These are phyloP conservation scores for Phytopythium chamaehyphon DNA, from an alignment of 352 stramenopile species.

Conservation along the genomic window DNA sequence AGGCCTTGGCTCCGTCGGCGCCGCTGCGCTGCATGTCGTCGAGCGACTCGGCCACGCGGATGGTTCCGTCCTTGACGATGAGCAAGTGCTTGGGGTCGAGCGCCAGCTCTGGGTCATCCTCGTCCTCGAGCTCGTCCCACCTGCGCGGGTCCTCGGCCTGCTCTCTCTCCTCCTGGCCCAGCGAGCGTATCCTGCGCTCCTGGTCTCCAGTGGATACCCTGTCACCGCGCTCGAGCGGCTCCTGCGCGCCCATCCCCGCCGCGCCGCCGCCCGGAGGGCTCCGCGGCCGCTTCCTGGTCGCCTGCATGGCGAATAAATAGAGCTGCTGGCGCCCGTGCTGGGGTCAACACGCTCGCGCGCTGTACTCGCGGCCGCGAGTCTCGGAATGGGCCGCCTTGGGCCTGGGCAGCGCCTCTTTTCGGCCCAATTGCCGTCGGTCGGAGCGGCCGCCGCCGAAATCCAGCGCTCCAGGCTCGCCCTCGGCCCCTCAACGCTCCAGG, in stretches of 20 bases:
- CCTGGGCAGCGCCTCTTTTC: too few species aligned
- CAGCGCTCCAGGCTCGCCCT: too few species aligned
- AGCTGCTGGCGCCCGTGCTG: too few species aligned
- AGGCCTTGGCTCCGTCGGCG: constrained; percentile 50
- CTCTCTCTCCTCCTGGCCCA: constrained; percentile 11
- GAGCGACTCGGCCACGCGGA: constrained; percentile 58
- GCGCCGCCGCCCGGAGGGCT: constrained; percentile 24
- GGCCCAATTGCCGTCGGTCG: too few species aligned
- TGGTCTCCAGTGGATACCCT: constrained; percentile 7
- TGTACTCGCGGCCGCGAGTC: too few species aligned
- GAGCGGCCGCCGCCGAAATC: too few species aligned
- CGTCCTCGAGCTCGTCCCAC: constrained; percentile 11
- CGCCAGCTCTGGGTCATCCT: constrained; percentile 32
- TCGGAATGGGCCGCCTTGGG: too few species aligned
- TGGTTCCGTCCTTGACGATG: constrained; percentile 71
- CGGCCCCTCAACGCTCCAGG: too few species aligned
- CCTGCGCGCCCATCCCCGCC: constrained; percentile 13
- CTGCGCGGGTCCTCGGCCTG: constrained; percentile 6
- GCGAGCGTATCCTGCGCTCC: background rate
- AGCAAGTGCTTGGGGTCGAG: constrained; percentile 70
- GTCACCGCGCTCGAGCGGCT: constrained; percentile 4
- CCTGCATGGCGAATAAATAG: constrained; percentile 9
- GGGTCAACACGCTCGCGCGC: too few species aligned
- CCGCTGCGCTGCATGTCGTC: constrained; percentile 56
- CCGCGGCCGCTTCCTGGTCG: too few species aligned